Evolutionary conservation across 2,329 filamentous ascomycete species (phyloP).

Genomic region (Seiridium cupressi): DNA sequence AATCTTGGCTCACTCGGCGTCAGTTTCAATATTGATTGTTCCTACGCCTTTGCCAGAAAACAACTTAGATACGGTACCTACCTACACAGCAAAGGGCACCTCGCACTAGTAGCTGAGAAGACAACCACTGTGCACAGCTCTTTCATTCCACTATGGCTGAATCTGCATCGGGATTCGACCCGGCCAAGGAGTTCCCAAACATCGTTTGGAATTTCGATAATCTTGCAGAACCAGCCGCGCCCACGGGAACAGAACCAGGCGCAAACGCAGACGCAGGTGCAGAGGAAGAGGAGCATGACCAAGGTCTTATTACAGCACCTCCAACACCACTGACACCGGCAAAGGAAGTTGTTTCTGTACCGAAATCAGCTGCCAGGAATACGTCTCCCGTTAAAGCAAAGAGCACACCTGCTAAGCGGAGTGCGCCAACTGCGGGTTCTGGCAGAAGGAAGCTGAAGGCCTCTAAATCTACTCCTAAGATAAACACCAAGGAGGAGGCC

Average conservation of each 20-base stretch:
- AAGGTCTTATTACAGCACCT: neutral
- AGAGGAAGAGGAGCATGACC: neutral
- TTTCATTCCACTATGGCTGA: too few species aligned
- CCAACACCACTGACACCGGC: neutral
- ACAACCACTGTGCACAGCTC: too few species aligned
- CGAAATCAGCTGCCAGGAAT: neutral
- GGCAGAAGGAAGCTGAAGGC: neutral
- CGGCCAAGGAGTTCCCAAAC: constrained; percentile 1
- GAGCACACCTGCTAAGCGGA: neutral
- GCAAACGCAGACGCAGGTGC: neutral
- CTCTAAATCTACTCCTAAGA: neutral
- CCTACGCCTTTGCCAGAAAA: too few species aligned
- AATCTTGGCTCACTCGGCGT: too few species aligned
- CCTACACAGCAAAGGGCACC: too few species aligned
- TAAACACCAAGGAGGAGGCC: neutral
- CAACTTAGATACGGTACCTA: too few species aligned
- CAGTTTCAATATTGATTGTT: too few species aligned
- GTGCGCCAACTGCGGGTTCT: neutral
- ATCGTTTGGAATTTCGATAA: constrained; percentile 2
- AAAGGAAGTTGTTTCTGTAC: too few species aligned
- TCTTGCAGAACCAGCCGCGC: neutral
- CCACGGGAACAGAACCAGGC: neutral
- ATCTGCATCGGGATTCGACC: neutral
- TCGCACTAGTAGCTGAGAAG: too few species aligned
- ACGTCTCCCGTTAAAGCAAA: neutral